These are phyloP conservation scores for Periconia sp. DNA, from an alignment of 2,329 filamentous ascomycete species.

Conservation along the genomic window DNA sequence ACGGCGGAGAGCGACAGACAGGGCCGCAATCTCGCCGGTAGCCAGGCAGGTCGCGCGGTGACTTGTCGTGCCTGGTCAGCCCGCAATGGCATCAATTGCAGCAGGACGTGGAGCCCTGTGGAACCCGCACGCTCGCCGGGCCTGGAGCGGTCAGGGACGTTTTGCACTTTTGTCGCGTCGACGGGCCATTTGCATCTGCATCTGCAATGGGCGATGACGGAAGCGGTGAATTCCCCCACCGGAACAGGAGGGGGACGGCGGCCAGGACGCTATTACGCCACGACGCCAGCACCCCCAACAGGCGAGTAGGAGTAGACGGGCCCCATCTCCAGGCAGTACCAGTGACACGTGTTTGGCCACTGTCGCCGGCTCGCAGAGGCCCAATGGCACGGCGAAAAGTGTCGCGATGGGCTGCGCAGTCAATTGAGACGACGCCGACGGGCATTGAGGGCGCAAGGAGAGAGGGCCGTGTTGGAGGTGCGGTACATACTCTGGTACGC, in stretches of 20 bases:
- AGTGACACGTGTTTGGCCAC: constrained; percentile 20
- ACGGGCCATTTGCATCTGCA: too few species aligned
- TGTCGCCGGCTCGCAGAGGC: constrained; percentile 19
- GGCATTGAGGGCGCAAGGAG: constrained; percentile 8
- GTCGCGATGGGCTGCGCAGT: constrained; percentile 11
- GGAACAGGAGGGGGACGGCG: constrained; percentile 8
- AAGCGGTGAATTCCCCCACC: constrained; percentile 25
- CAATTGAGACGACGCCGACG: constrained; percentile 16
- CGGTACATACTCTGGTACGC: too few species aligned
- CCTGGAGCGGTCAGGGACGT: constrained; percentile 32
- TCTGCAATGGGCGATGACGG: constrained; percentile 28
- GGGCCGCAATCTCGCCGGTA: constrained; percentile 9
- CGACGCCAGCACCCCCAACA: too few species aligned
- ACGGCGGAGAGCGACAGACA: not conserved
- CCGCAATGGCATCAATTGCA: constrained; percentile 17
- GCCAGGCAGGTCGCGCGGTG: constrained; percentile 12
- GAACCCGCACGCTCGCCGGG: constrained; percentile 25
- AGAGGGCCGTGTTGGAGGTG: too few species aligned
- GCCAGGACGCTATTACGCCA: constrained; percentile 9
- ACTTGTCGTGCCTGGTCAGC: not conserved
- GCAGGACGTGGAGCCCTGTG: constrained; percentile 33
- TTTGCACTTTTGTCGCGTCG: constrained; percentile 7
- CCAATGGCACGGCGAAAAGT: constrained; percentile 30
- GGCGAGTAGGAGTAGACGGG: too few species aligned
- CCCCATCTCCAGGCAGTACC: too few species aligned